Base-by-base conservation (phyloP, 1,284 basidiomycete species). In the Butyriboletus regius region DNA sequence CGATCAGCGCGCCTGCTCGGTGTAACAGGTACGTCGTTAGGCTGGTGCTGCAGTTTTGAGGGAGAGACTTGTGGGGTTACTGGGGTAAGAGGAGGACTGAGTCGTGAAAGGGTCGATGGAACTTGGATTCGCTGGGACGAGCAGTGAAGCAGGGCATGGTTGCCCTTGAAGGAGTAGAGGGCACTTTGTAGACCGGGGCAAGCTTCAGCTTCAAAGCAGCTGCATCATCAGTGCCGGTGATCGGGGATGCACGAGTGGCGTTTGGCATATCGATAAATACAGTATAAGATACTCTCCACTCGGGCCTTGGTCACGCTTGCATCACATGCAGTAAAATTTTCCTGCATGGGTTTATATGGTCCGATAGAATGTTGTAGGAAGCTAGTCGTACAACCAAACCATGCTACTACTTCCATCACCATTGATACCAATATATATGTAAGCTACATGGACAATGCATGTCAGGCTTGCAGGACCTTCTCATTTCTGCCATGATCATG, bases 61-160 rank as follows among this genome's bases (percentile, higher is more conserved):
- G 59, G 58, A 31, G 62, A 61, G 13, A 49, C 42, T 4, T 52
- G 57, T 40, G 61, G 51, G n/a, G n/a, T n/a, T n/a, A n/a, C n/a
- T n/a, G n/a, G n/a, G 4, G 55, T 50, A 17, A 53, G 49, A 46
- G 58, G 53, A 39, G 58, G 53, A 39, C 57, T 56, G 57, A 57
- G 55, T 58, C 72, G 60, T 40, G 56, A 57, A 46, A 68, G 64
- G 26, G 57, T 63, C 3, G 50, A 57, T 10, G 60, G 59, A 22
- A 56, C 49, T 10, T 22, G 60, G 8, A 45, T 4, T 58, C 17
- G 18, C 3, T 22, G 43, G 37, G 18, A 46, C 26, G 5, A 46
- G 13, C 4, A 43, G 50, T 17, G 51, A 54, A 12, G 15, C 31
- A 18, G 48, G 10, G 17, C 26, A 38, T 3, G 32, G 29, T 17